Evolutionary conservation across 768 basidiomycete genomes (phyloP).

Genomic region (Lactarius evosmus): DNA sequence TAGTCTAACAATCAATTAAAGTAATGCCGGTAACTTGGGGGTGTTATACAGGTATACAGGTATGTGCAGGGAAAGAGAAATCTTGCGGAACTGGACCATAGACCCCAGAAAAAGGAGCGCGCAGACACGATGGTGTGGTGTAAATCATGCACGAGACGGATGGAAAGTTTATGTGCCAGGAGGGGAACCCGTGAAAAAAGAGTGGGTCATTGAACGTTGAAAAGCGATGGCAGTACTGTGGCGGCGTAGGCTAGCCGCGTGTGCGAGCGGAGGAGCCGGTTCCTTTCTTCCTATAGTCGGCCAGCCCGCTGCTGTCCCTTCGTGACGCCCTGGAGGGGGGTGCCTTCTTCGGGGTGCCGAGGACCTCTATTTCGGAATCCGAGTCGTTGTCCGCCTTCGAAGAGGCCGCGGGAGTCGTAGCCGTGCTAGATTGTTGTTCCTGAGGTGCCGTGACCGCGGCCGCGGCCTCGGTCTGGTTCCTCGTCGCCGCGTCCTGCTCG

Average conservation of each 20-base stretch:
- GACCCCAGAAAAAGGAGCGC: not conserved
- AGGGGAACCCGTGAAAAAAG: slow-evolving; percentile 1
- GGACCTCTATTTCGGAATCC: slow-evolving; percentile 27
- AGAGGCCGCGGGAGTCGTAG: slow-evolving; percentile 17
- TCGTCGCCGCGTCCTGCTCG: slow-evolving; percentile 17
- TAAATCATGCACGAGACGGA: not conserved
- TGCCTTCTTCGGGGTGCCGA: slow-evolving; percentile 15
- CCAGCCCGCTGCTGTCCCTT: not conserved
- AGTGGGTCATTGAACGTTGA: not conserved
- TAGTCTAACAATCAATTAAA: slow-evolving; percentile 23
- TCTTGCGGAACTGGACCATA: not conserved
- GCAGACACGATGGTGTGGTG: not conserved
- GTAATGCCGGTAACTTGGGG: slow-evolving; percentile 13
- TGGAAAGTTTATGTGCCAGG: slow-evolving; percentile 3
- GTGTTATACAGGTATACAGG: slow-evolving; percentile 26
- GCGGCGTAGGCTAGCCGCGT: not conserved
- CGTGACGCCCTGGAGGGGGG: slow-evolving; percentile 7
- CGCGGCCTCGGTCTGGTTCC: slow-evolving; percentile 13
- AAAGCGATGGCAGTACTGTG: not conserved
- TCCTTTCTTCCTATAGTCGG: slow-evolving; percentile 12
- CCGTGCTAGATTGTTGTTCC: slow-evolving; percentile 11
- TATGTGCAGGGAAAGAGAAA: slow-evolving; percentile 11
- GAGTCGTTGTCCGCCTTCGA: slow-evolving; percentile 18
- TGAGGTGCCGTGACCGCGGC: slow-evolving; percentile 1
- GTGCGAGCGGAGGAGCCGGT: slow-evolving; percentile 6